Evolutionary conservation across 2,329 filamentous ascomycete species (phyloP).

Genomic region (Elsinoe batatas): DNA sequence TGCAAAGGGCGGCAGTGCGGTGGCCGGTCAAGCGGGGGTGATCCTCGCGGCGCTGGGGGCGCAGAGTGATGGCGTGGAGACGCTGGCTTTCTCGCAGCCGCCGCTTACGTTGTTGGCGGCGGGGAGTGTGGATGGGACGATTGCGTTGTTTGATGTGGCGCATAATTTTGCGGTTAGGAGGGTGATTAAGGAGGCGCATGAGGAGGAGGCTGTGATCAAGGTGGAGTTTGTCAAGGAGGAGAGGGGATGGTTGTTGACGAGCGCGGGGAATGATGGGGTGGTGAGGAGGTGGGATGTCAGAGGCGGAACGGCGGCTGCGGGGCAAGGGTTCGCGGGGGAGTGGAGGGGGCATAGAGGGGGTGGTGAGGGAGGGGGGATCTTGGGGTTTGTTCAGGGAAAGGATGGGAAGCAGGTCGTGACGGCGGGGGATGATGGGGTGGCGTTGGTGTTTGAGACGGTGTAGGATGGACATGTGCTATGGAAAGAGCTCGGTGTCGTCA

Average conservation of each 20-base stretch:
- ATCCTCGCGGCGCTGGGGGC: constrained; percentile 78
- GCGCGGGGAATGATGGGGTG: constrained; percentile 84
- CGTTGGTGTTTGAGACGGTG: constrained; percentile 52
- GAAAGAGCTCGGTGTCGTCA: constrained; percentile 1
- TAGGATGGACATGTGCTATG: constrained; percentile 10
- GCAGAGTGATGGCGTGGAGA: constrained; percentile 71
- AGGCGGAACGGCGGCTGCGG: constrained; percentile 56
- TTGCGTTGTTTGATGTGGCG: constrained; percentile 77
- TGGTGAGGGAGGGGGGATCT: constrained; percentile 76
- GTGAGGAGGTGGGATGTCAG: constrained; percentile 78
- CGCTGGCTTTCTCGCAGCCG: constrained; percentile 54
- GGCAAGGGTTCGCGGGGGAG: constrained; percentile 65
- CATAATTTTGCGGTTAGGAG: constrained; percentile 79
- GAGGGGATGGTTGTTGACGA: constrained; percentile 62
- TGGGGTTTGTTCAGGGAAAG: constrained; percentile 78
- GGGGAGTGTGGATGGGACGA: constrained; percentile 56
- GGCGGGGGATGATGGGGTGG: constrained; percentile 74
- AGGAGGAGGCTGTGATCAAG: constrained; percentile 84
- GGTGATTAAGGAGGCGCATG: constrained; percentile 72
- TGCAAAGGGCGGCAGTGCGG: constrained; percentile 30
- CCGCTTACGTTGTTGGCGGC: constrained; percentile 52
- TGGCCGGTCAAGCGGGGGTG: constrained; percentile 49
- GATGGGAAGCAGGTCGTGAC: constrained; percentile 70
- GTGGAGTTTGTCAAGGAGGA: constrained; percentile 64
- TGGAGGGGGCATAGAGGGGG: constrained; percentile 84